phyloP scores from a whole-genome alignment of 176 grass and related monocot genomes.

The Juncus inflexus region DNA sequence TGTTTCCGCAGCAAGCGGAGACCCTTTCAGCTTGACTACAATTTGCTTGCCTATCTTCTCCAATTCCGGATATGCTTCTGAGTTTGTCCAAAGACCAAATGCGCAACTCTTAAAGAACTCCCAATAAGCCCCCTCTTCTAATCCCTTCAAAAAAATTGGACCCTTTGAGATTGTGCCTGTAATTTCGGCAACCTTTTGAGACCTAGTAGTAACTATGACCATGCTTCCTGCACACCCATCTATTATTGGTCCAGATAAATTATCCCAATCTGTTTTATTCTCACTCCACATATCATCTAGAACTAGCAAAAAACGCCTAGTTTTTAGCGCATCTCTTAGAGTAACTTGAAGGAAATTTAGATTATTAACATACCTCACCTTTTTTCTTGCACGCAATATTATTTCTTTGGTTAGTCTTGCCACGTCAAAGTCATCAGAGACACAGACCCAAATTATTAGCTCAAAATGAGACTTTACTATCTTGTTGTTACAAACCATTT shows the following conservation, averaged over 20 bases:
- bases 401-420: conserved; percentile 19
- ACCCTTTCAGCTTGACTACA: conserved; percentile 15
- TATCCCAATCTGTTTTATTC: conserved; percentile 22
- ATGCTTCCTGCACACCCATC: conserved; percentile 19
- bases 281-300: conserved; percentile 31
- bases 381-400: background rate
- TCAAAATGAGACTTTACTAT: too few species aligned
- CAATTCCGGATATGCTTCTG: background rate
- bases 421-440: conserved; percentile 13
- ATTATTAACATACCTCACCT: background rate
- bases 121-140: background rate
- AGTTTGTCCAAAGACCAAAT: background rate
- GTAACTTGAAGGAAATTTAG: background rate
- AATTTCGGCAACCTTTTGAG: conserved; percentile 1
- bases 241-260: background rate
- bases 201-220: conserved; percentile 36
- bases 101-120: conserved; percentile 23
- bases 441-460: too few species aligned
- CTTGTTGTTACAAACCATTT: too few species aligned
- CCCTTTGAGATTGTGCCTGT: background rate
- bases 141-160: conserved; percentile 1
- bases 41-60: conserved; percentile 18
- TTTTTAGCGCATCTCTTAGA: background rate
- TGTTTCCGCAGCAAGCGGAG: conserved; percentile 37
- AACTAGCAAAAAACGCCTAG: conserved; percentile 19